Evolutionary conservation across 179 eudicot species (phyloP).

Genomic region (Heliamphora pulchella): DNA sequence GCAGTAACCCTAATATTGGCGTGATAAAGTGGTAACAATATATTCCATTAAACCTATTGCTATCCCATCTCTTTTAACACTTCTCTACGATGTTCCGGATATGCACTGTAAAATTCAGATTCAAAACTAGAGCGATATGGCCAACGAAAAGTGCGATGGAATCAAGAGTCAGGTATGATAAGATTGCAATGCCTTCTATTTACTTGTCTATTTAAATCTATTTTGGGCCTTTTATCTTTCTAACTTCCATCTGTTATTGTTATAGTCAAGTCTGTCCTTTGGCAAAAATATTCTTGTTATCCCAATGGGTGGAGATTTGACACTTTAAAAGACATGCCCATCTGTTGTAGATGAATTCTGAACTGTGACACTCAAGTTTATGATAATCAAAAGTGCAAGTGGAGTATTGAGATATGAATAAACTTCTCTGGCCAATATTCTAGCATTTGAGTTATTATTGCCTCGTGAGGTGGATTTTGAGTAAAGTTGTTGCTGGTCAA

Average conservation of each 20-base stretch:
- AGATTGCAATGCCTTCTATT: neutral
- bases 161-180: conserved; percentile 29
- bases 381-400: neutral
- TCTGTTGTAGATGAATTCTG: neutral
- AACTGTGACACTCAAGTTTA: neutral
- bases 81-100: neutral
- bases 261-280: neutral
- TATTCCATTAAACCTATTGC: neutral
- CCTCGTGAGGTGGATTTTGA: neutral
- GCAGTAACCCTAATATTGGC: neutral
- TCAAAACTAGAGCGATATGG: conserved; percentile 16
- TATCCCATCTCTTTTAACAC: neutral
- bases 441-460: neutral
- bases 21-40: neutral
- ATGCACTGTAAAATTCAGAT: conserved; percentile 23
- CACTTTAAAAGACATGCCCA: neutral
- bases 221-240: neutral
- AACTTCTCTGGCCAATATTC: neutral
- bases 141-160: conserved; percentile 30
- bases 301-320: neutral
- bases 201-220: neutral
- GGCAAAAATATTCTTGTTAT: neutral
- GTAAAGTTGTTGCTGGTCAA: neutral
- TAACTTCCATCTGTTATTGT: neutral
- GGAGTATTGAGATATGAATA: neutral